phyloP scores from a whole-genome alignment of 495 filamentous ascomycete genomes.

The Cryomyces minteri region DNA sequence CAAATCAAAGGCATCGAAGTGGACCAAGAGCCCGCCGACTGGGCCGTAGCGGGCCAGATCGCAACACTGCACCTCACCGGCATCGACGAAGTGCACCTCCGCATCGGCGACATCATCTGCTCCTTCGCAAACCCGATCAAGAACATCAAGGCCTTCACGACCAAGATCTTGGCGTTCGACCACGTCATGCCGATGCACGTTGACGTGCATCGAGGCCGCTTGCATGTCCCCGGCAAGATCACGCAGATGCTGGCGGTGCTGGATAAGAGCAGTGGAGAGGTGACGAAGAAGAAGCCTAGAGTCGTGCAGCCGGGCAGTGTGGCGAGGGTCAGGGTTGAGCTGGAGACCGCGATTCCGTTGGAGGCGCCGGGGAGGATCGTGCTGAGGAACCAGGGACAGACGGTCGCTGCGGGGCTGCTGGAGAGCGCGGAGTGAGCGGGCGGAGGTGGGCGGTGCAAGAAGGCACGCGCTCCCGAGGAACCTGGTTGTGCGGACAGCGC shows the following conservation, averaged over 20 bases:
- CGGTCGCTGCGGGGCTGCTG: constrained; percentile 71
- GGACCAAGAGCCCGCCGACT: constrained; percentile 52
- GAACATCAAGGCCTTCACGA: constrained; percentile 48
- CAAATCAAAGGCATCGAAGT: constrained; percentile 61
- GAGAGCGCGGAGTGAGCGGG: constrained; percentile 22
- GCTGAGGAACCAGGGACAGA: constrained; percentile 60
- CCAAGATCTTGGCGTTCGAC: constrained; percentile 80
- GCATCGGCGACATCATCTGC: constrained; percentile 73
- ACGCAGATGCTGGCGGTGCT: constrained; percentile 47
- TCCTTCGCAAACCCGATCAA: constrained; percentile 44
- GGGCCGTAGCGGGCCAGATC: constrained; percentile 94
- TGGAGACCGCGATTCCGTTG: constrained; percentile 59
- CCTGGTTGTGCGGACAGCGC: too few species aligned
- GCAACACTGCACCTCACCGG: constrained; percentile 65
- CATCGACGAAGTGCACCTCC: constrained; percentile 68
- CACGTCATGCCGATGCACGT: constrained; percentile 73
- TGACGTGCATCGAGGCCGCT: constrained; percentile 69
- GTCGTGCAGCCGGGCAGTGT: constrained; percentile 55
- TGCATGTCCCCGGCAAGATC: constrained; percentile 64
- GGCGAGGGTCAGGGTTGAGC: constrained; percentile 48
- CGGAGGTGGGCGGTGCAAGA: too few species aligned
- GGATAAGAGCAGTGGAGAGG: constrained; percentile 52
- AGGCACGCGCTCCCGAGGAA: too few species aligned
- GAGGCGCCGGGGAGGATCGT: constrained; percentile 64
- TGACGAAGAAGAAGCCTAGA: constrained; percentile 68